Evolutionary conservation across 108 stramenopile genomes (phyloP).

Genomic region (Schizochytrium sp.): DNA sequence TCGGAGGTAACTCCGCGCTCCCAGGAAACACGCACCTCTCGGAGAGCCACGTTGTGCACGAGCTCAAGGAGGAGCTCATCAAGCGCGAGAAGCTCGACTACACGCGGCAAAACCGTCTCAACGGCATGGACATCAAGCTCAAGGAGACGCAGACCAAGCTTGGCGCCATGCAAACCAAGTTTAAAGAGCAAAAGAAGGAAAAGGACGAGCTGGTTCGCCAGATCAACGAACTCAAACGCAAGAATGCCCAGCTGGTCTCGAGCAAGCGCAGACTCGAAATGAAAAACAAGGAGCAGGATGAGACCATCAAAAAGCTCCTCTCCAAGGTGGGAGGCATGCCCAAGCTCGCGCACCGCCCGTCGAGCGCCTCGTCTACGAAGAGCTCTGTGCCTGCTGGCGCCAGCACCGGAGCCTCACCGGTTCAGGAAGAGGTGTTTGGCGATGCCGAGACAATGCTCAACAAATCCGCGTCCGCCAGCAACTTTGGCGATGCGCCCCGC

Average conservation of each 20-base stretch:
- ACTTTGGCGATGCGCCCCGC: neutral
- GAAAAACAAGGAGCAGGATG: neutral
- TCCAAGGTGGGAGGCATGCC: neutral
- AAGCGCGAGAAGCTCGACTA: neutral
- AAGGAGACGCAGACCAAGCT: neutral
- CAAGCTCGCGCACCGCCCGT: neutral
- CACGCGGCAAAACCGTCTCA: neutral
- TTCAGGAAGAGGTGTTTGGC: neutral
- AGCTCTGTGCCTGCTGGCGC: neutral
- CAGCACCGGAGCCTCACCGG: neutral
- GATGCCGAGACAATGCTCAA: neutral
- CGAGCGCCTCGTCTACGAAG: neutral
- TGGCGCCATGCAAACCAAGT: neutral
- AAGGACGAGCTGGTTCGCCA: slow-evolving; percentile 9
- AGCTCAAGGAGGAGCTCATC: neutral
- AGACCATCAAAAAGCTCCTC: neutral
- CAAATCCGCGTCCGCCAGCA: neutral
- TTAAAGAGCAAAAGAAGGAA: neutral
- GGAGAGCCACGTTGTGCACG: neutral
- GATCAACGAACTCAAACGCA: neutral
- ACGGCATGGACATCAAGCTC: slow-evolving; percentile 9
- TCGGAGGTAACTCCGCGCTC: neutral
- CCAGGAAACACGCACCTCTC: neutral
- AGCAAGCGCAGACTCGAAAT: neutral
- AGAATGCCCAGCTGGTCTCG: neutral